These are phyloP conservation scores for Gomphus sp. DNA, from an alignment of 1,284 basidiomycete genomes.

Conservation along the genomic window DNA sequence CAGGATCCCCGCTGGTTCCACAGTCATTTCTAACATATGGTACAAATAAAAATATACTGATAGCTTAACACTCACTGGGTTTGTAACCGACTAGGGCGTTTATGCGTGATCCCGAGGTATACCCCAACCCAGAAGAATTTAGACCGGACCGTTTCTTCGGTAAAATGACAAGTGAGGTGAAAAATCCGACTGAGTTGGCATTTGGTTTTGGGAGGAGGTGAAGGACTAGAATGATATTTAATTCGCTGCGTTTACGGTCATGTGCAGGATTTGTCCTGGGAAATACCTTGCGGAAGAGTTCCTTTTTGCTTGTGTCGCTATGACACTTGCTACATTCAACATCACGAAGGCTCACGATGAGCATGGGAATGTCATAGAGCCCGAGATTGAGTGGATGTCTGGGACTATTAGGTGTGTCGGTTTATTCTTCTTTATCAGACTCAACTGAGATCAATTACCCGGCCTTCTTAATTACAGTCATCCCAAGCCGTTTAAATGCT, in stretches of 20 bases:
- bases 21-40: neutral
- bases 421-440: neutral
- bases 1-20: neutral
- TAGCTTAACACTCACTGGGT: neutral
- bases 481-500: neutral
- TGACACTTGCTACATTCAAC: slow-evolving; percentile 26
- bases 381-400: slow-evolving; percentile 26
- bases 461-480: neutral
- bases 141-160: slow-evolving; percentile 12
- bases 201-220: slow-evolving; percentile 1
- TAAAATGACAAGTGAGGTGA: neutral
- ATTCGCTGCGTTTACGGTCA: neutral
- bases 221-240: neutral
- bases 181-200: neutral
- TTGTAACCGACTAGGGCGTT: slow-evolving; percentile 10
- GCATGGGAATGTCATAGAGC: slow-evolving; percentile 12
- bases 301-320: slow-evolving; percentile 29
- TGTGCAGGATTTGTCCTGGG: slow-evolving; percentile 22
- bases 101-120: neutral
- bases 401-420: slow-evolving; percentile 29
- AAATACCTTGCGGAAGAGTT: slow-evolving; percentile 31
- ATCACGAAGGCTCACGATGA: slow-evolving; percentile 17
- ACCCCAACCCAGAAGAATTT: slow-evolving; percentile 12
- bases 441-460: neutral
- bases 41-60: neutral